Conservation (phyloP, 495 filamentous ascomycete genomes). For the Aspergillus cavernicola region DNA sequence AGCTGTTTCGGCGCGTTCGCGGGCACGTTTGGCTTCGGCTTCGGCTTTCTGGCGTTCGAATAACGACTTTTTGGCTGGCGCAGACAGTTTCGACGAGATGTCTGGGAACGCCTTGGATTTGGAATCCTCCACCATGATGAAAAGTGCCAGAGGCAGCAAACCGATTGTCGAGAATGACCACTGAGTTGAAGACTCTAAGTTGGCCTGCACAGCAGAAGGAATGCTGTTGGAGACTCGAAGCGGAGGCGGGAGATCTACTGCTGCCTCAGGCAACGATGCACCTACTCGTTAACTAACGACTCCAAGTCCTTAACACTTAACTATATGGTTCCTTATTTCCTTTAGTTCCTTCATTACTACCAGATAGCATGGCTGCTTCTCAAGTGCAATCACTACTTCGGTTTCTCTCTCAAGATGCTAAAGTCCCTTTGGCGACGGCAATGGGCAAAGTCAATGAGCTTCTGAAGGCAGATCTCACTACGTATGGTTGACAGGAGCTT, state of each 20-base stretch:
- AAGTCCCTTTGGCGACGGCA: slow-evolving; percentile 55
- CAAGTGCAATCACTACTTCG: slow-evolving; percentile 69
- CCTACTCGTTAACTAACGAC: too few species aligned
- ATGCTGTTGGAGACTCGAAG: slow-evolving; percentile 5
- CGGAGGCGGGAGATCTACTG: slow-evolving; percentile 14
- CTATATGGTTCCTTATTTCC: too few species aligned
- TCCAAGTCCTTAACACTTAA: too few species aligned
- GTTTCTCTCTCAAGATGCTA: slow-evolving; percentile 70
- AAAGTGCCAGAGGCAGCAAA: slow-evolving; percentile 26
- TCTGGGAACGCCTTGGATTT: slow-evolving; percentile 72
- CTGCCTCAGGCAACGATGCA: slow-evolving; percentile 16
- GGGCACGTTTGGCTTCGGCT: slow-evolving; percentile 83
- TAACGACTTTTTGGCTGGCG: slow-evolving; percentile 77
- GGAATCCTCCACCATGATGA: slow-evolving; percentile 39
- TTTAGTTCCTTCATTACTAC: too few species aligned
- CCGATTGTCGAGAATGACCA: neutral
- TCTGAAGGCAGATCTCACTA: slow-evolving; percentile 58
- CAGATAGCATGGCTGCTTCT: slow-evolving; percentile 27
- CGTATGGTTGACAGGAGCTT: slow-evolving; percentile 38
- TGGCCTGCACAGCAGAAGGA: neutral
- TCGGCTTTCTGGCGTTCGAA: slow-evolving; percentile 93
- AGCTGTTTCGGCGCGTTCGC: slow-evolving; percentile 85
- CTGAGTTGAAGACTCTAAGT: too few species aligned
- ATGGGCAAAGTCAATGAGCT: slow-evolving; percentile 66
- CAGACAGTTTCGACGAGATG: slow-evolving; percentile 75